Conservation (phyloP, 305 asterid genomes). For the Fraxinus latifolia region DNA sequence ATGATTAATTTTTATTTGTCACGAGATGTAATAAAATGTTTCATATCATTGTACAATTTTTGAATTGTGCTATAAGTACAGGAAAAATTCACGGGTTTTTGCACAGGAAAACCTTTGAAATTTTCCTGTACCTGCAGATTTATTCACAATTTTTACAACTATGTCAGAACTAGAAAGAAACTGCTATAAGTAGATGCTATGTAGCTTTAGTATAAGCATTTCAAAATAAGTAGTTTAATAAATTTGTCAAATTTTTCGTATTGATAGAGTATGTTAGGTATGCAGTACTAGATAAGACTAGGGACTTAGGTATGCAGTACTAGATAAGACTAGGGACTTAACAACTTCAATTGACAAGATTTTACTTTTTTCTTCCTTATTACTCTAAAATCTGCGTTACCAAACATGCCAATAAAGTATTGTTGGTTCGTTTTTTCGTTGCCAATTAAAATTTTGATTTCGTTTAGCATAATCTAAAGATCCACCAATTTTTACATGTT, state of each 20-base stretch:
- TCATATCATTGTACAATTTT: neutral
- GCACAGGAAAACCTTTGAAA: no score
- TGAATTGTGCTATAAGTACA: no score
- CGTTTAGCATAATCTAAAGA: neutral
- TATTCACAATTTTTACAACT: no score
- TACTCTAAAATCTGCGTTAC: neutral
- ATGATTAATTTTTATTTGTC: neutral
- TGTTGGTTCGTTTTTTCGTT: neutral
- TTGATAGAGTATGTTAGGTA: neutral
- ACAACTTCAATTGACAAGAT: neutral
- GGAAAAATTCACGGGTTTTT: no score
- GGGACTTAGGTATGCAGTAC: neutral
- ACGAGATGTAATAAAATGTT: neutral
- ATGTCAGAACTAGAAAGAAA: neutral
- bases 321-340: neutral
- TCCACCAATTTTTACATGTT: conserved; percentile 2
- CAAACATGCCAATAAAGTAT: neutral
- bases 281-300: neutral
- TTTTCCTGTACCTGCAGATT: no score
- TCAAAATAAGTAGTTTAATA: neutral
- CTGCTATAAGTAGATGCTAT: neutral
- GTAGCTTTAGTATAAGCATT: neutral
- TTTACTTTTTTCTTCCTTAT: neutral
- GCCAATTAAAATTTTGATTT: neutral
- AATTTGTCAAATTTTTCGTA: neutral